Conservation (phyloP, 495 filamentous ascomycete species). For the Penicillium canescens region DNA sequence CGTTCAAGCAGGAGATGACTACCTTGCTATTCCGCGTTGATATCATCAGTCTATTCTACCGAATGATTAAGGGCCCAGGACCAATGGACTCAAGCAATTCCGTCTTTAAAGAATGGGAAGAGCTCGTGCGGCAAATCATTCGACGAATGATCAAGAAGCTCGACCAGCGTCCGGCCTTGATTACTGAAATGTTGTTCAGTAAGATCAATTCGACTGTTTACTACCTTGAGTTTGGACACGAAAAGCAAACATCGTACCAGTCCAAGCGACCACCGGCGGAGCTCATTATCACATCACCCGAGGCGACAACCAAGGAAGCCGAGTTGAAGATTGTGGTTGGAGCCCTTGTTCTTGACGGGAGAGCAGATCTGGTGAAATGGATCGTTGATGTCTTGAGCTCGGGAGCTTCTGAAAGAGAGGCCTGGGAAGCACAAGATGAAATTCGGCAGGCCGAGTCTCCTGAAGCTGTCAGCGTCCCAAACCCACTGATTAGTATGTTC, state of each 20-base stretch:
- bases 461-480: slow-evolving; percentile 36
- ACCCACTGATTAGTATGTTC: slow-evolving; percentile 45
- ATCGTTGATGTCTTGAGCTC: slow-evolving; percentile 66
- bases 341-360: slow-evolving; percentile 73
- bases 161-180: slow-evolving; percentile 75
- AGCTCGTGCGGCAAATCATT: slow-evolving; percentile 78
- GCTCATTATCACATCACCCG: slow-evolving; percentile 69
- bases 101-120: slow-evolving; percentile 87
- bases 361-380: slow-evolving; percentile 77
- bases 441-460: slow-evolving; percentile 50
- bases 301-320: slow-evolving; percentile 60
- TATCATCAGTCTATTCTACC: slow-evolving; percentile 83
- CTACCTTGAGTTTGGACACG: slow-evolving; percentile 88
- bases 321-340: slow-evolving; percentile 79
- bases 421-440: slow-evolving; percentile 73
- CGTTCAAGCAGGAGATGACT: slow-evolving; percentile 90
- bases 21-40: slow-evolving; percentile 88
- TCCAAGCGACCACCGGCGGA: slow-evolving; percentile 64
- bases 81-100: slow-evolving; percentile 63
- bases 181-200: slow-evolving; percentile 89
- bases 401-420: slow-evolving; percentile 71
- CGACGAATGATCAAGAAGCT: slow-evolving; percentile 76
- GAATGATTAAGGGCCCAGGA: slow-evolving; percentile 90
- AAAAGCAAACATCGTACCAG: slow-evolving; percentile 68
- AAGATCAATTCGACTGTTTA: slow-evolving; percentile 82